A percentile compares a stretch with the other conserved stretches of the same genome.
These are phyloP conservation scores for Allomyces javanicus DNA, from an alignment of 192 early-diverging fungal species.

Conservation along the genomic window DNA sequence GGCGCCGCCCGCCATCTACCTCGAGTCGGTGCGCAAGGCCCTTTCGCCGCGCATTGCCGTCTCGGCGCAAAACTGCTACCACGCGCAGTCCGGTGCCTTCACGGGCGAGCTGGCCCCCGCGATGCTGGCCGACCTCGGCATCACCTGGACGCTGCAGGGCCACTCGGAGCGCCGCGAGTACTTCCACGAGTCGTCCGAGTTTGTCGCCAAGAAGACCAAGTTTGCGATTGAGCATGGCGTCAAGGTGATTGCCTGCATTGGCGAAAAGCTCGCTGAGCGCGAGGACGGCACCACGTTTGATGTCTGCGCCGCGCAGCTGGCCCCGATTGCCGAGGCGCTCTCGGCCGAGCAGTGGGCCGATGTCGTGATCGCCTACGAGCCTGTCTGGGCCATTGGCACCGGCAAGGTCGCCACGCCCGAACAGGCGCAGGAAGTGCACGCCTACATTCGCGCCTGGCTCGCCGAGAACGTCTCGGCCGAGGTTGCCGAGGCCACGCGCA, in stretches of 20 bases:
- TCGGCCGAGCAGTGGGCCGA: constrained; percentile 61
- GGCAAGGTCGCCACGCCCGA: constrained; percentile 89
- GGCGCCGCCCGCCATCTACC: constrained; percentile 80
- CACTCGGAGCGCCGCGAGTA: constrained; percentile 96
- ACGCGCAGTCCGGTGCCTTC: constrained; percentile 72
- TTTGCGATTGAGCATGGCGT: constrained; percentile 73
- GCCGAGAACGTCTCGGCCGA: constrained; percentile 57
- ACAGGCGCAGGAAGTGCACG: constrained; percentile 95
- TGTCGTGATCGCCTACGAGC: constrained; percentile 97
- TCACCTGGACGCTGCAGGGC: constrained; percentile 92
- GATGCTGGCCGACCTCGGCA: constrained; percentile 85
- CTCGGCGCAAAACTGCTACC: constrained; percentile 89
- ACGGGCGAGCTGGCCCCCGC: constrained; percentile 91
- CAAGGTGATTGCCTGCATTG: constrained; percentile 84
- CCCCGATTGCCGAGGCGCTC: constrained; percentile 56
- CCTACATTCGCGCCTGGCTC: constrained; percentile 70
- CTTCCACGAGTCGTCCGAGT: constrained; percentile 71
- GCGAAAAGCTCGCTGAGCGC: constrained; percentile 90
- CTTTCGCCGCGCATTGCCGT: constrained; percentile 71
- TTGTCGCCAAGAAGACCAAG: constrained; percentile 73
- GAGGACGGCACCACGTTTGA: constrained; percentile 68
- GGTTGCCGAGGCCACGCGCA: constrained; percentile 75
- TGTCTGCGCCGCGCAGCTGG: constrained; percentile 74
- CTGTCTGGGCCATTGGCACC: constrained; percentile 99
- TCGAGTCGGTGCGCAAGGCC: constrained; percentile 53